phyloP scores from a whole-genome alignment of 2,329 filamentous ascomycete species.

The Fusarium proliferatum region DNA sequence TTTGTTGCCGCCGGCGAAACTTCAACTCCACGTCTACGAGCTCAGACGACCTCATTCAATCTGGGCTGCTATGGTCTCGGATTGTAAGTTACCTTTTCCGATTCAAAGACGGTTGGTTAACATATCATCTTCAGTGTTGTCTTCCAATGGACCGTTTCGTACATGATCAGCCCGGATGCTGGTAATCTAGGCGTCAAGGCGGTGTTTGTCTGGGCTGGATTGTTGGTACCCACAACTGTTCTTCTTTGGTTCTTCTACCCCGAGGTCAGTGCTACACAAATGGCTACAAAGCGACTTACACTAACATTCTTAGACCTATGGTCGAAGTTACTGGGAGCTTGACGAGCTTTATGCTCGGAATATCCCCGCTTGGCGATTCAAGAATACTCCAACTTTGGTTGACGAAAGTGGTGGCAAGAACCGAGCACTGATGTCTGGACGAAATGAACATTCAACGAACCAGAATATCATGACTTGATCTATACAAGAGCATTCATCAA shows the following conservation, averaged over 20 bases:
- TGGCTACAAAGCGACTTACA: too few species aligned
- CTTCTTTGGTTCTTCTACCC: conserved; percentile 9
- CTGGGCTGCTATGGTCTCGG: neutral
- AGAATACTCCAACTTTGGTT: conserved; percentile 6
- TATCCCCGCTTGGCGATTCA: conserved; percentile 22
- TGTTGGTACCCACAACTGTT: conserved; percentile 9
- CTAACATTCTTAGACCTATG: conserved; percentile 2
- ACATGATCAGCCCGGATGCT: neutral
- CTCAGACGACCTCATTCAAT: neutral
- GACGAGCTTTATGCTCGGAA: conserved; percentile 18
- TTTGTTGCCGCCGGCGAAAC: conserved; percentile 9
- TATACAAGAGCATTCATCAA: neutral
- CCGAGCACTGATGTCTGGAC: neutral
- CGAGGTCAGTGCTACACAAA: neutral
- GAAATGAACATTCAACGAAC: neutral
- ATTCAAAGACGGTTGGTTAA: fast-evolving
- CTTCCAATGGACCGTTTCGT: neutral
- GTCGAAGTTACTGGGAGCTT: conserved; percentile 23
- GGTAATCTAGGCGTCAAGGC: conserved; percentile 19
- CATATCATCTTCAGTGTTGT: neutral
- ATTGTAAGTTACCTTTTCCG: neutral
- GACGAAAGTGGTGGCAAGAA: neutral
- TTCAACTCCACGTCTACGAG: neutral
- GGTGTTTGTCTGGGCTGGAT: conserved; percentile 21
- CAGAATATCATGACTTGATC: neutral